These are phyloP conservation scores for Vanrija sp. DNA, from an alignment of 1,284 basidiomycete species.

Conservation along the genomic window DNA sequence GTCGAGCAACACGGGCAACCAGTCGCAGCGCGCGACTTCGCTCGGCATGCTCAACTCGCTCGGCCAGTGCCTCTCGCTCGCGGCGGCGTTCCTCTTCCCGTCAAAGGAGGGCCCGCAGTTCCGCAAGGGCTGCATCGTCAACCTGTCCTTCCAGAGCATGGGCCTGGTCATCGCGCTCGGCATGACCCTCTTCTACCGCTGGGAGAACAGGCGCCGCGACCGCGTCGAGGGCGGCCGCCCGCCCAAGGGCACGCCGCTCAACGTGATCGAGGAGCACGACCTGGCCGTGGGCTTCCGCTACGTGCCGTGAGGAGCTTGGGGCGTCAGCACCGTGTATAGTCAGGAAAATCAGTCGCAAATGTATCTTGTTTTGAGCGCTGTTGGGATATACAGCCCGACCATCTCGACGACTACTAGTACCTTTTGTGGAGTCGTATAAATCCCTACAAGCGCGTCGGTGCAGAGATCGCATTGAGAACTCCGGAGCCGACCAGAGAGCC, in stretches of 20 bases:
- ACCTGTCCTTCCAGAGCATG: constrained; percentile 48
- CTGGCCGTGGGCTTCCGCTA: constrained; percentile 19
- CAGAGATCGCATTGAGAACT: too few relatives aligned
- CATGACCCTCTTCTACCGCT: constrained; percentile 47
- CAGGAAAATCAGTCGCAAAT: background rate
- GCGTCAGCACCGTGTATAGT: too few relatives aligned
- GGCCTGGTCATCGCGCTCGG: constrained; percentile 42
- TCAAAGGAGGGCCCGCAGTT: constrained; percentile 44
- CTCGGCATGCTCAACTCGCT: constrained; percentile 52
- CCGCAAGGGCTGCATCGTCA: constrained; percentile 48
- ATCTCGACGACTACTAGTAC: too few relatives aligned
- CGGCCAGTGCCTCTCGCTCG: constrained; percentile 50
- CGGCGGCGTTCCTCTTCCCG: constrained; percentile 51
- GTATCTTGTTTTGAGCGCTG: too few relatives aligned
- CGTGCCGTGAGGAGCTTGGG: background rate
- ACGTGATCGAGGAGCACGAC: constrained; percentile 14
- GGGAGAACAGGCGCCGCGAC: constrained; percentile 49
- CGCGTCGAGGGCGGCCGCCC: constrained; percentile 47
- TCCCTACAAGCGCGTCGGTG: too few relatives aligned
- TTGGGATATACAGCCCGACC: too few relatives aligned
- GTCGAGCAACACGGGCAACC: constrained; percentile 14
- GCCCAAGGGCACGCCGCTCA: constrained; percentile 11
- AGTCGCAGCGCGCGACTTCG: constrained; percentile 47
- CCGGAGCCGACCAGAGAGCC: too few relatives aligned
- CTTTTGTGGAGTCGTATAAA: too few relatives aligned